Percentiles rank a stretch among this genome's conserved stretches.
phyloP scores from a whole-genome alignment of 257 asterid species.

The Marsdenia floribunda region DNA sequence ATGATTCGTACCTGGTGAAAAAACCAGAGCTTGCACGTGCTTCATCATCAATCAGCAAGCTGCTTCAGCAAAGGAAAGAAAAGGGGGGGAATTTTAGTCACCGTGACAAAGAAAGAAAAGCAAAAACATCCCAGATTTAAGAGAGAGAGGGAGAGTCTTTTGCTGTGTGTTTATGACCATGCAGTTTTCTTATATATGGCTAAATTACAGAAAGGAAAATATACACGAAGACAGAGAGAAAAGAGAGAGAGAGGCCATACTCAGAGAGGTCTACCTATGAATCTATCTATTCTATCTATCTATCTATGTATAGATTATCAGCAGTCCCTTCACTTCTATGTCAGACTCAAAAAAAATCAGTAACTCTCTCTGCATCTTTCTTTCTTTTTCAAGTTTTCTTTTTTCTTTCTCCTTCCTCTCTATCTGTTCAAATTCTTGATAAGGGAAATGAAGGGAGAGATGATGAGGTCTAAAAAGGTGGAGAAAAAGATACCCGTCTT shows the following conservation, averaged over 20 bases:
- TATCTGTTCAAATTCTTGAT: constrained; percentile 30
- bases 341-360: constrained; percentile 20
- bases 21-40: constrained; percentile 41
- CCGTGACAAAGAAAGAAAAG: constrained; percentile 1
- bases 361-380: constrained; percentile 25
- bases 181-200: neutral
- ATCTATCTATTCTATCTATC: constrained; percentile 2
- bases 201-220: constrained; percentile 10
- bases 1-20: constrained; percentile 28
- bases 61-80: constrained; percentile 21
- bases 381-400: too few relatives aligned
- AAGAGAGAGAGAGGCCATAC: constrained; percentile 1
- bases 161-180: constrained; percentile 3
- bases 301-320: constrained; percentile 11
- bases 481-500: constrained; percentile 46
- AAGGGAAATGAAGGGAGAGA: constrained; percentile 31
- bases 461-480: constrained; percentile 44
- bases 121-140: neutral
- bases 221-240: neutral
- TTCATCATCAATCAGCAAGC: constrained; percentile 22
- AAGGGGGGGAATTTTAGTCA: constrained; percentile 11
- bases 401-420: neutral
- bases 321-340: constrained; percentile 14
- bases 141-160: constrained; percentile 11
- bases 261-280: constrained; percentile 6